phyloP scores from a whole-genome alignment of 495 filamentous ascomycete species.

The Penicillium soppii region DNA sequence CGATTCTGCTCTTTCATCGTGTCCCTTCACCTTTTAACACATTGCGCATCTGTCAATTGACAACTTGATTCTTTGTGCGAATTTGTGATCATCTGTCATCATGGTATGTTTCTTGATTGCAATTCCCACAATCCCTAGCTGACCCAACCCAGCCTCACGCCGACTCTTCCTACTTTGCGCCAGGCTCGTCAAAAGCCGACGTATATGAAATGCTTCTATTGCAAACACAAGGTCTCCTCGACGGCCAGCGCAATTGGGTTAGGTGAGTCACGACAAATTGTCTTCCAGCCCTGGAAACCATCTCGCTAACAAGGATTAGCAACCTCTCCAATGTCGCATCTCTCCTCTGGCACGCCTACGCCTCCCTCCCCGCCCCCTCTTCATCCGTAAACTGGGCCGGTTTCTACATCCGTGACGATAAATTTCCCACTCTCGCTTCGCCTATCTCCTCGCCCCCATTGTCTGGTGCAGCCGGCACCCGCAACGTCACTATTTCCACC shows the following conservation, averaged over 20 bases:
- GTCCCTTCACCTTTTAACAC: too few relatives aligned
- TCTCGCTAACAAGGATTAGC: conserved; percentile 40
- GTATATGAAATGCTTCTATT: conserved; percentile 74
- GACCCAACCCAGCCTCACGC: conserved; percentile 71
- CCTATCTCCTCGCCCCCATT: conserved; percentile 28
- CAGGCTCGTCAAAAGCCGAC: conserved; percentile 65
- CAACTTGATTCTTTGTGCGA: too few relatives aligned
- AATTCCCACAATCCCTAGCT: not conserved
- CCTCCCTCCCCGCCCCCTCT: conserved; percentile 72
- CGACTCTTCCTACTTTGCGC: conserved; percentile 74
- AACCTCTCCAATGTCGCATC: conserved; percentile 84
- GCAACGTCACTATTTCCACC: conserved; percentile 23
- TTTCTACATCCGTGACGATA: conserved; percentile 79
- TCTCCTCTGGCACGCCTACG: conserved; percentile 83
- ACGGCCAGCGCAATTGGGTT: conserved; percentile 87
- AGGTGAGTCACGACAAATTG: conserved; percentile 60
- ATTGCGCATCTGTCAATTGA: not conserved
- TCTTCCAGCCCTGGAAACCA: not conserved
- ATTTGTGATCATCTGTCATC: not conserved
- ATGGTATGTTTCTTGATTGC: conserved; percentile 3
- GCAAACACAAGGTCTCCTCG: conserved; percentile 67
- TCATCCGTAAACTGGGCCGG: conserved; percentile 83
- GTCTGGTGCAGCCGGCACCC: conserved; percentile 3
- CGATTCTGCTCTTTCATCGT: not conserved
- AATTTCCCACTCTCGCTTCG: conserved; percentile 39